Evolutionary conservation across 495 filamentous ascomycete genomes (phyloP).

Genomic region (Aspergillus affinis): DNA sequence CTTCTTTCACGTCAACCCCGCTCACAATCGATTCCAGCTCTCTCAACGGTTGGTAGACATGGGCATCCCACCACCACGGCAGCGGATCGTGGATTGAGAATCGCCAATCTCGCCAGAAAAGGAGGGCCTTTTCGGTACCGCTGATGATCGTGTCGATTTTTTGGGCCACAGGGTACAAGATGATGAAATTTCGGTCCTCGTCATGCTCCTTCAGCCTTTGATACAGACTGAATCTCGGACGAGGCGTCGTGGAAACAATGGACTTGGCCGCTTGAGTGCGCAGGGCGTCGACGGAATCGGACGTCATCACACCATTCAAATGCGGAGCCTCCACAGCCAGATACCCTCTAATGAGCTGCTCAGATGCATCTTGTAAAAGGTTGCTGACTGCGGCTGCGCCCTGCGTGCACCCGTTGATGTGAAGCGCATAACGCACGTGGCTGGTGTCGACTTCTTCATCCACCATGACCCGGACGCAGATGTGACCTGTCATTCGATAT

Average conservation of each 20-base stretch:
- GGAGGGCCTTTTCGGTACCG: conserved; percentile 14
- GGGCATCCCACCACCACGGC: conserved; percentile 50
- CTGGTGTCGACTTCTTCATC: conserved; percentile 43
- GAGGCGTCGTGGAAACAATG: conserved; percentile 2
- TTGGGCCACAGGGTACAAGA: conserved; percentile 17
- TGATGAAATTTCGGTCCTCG: conserved; percentile 5
- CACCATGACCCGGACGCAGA: conserved; percentile 66
- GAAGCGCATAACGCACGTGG: conserved; percentile 40
- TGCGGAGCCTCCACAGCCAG: conserved; percentile 29
- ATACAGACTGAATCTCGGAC: conserved; percentile 13
- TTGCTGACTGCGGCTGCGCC: conserved; percentile 30
- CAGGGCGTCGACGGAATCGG: neutral
- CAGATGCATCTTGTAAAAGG: conserved; percentile 27
- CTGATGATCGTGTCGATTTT: conserved; percentile 11
- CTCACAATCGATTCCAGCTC: conserved; percentile 32
- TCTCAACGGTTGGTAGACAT: conserved; percentile 38
- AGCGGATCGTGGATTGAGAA: conserved; percentile 40
- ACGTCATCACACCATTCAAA: neutral
- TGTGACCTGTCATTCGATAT: conserved; percentile 62
- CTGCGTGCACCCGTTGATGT: conserved; percentile 39
- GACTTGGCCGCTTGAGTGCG: neutral
- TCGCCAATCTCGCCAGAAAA: conserved; percentile 37
- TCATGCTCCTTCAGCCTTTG: conserved; percentile 7
- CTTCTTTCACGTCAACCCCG: conserved; percentile 16
- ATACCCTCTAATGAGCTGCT: conserved; percentile 34